Evolutionary conservation across 148 eudicot genomes (phyloP), one percentile per base, ranked within the genome.

Genomic region (Cornus kousa): DNA sequence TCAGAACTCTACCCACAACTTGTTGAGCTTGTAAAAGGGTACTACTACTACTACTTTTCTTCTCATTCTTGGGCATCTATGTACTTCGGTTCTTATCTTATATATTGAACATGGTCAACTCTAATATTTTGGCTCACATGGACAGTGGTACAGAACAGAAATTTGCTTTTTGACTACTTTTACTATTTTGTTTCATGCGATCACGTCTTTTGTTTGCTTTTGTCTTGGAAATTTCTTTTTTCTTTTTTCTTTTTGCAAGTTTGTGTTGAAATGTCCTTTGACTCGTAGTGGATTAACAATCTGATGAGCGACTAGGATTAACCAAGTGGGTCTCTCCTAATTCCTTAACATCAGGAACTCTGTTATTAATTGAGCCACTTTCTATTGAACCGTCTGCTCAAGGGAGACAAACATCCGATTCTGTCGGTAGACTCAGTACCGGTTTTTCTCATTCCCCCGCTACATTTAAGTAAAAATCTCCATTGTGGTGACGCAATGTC

Each of bases 1-100:
- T 86, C 85, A 35, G 90, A 96, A 81, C 97, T 96, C 78, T 93
- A 96, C 83, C 99, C 98, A 32, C 99, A 96, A 75, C 95, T 96
- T 75, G 95, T 92, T 73, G 85, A 90, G 68, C 94, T 96, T 74
- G 93, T 92, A 53, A 90, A 90, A 83, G 98, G 98, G 99, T 96
- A 43, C 8, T 39, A 4, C 7, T 83, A 4, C 7, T 83, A 80
- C 81, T 73, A 2, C 23, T 48, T 28, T 60, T n/a, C 40, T 60
- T 67, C 60, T 75, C 71, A 13, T 62, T 62, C 32, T 39, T 35
- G 16, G 48, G 10, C 48, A 43, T 43, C 8, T 43, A 43, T 43
- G 10, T 43, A 43, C 8, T 6, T 43, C 5, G 48, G 48, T 43
- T 43, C 48, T 43, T 39, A 39, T 39, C 28, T 39, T 43, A 43